Conservation (phyloP, 176 grass and related monocot genomes). For the Triticum aestivum region IWGSC_CS_RefSeq_v2.1 NC_057807.1:42357920-42358419, state of each 20-base stretch:
- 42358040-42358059: background rate
- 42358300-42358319: slow-evolving; percentile 47
- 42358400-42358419: too few relatives aligned
- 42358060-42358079: background rate
- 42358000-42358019: background rate
- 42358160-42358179: slow-evolving; percentile 62
- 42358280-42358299: slow-evolving; percentile 62
- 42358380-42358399: too few relatives aligned
- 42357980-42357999: background rate
- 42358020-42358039: background rate
- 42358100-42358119: background rate
- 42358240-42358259: slow-evolving; percentile 64
- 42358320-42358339: slow-evolving; percentile 64
- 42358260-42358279: slow-evolving; percentile 73
- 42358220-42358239: slow-evolving; percentile 66
- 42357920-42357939: background rate
- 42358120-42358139: background rate
- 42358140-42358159: slow-evolving; percentile 40
- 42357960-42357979: slow-evolving; percentile 8
- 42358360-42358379: slow-evolving; percentile 8
- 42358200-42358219: slow-evolving; percentile 71
- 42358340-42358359: slow-evolving; percentile 38
- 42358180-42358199: slow-evolving; percentile 71
- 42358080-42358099: background rate
- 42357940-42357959: background rate